Evolutionary conservation across 441 rosid genomes (phyloP).

Genomic region (Gossypium gossypioides): DNA sequence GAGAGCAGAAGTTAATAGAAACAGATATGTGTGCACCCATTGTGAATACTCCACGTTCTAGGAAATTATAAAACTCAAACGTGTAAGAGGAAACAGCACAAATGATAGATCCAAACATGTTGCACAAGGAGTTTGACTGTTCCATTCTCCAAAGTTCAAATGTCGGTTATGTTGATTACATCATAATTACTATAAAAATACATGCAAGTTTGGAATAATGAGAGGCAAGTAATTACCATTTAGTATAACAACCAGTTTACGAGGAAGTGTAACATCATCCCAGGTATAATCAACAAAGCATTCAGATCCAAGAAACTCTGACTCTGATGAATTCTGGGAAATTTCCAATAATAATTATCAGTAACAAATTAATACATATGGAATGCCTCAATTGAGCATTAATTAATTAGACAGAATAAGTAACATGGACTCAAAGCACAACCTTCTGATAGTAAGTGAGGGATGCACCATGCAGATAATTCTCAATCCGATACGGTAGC

Average conservation of each 20-base stretch:
- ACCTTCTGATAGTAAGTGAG: constrained; percentile 89
- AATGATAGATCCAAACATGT: neutral
- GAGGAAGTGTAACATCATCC: constrained; percentile 92
- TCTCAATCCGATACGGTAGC: constrained; percentile 88
- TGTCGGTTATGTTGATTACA: neutral
- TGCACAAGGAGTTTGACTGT: neutral
- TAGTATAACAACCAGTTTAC: constrained; percentile 63
- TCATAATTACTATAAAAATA: neutral
- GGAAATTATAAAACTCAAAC: neutral
- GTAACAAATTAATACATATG: constrained; percentile 15
- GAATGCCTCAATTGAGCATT: constrained; percentile 4
- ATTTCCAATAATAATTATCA: constrained; percentile 9
- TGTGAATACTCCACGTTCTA: neutral
- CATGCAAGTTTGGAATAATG: neutral
- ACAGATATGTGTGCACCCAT: neutral
- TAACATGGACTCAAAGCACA: constrained; percentile 20
- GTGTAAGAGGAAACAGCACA: neutral
- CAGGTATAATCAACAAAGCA: constrained; percentile 66
- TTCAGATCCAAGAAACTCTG: constrained; percentile 71
- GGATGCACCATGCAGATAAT: constrained; percentile 53
- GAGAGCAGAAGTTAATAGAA: neutral
- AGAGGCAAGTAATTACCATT: constrained; percentile 41
- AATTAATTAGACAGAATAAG: constrained; percentile 11
- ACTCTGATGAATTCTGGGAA: constrained; percentile 70
- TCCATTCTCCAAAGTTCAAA: constrained; percentile 6